These are phyloP conservation scores for Pulveroboletus sp. DNA, from an alignment of 768 basidiomycete genomes.

Conservation along the genomic window DNA sequence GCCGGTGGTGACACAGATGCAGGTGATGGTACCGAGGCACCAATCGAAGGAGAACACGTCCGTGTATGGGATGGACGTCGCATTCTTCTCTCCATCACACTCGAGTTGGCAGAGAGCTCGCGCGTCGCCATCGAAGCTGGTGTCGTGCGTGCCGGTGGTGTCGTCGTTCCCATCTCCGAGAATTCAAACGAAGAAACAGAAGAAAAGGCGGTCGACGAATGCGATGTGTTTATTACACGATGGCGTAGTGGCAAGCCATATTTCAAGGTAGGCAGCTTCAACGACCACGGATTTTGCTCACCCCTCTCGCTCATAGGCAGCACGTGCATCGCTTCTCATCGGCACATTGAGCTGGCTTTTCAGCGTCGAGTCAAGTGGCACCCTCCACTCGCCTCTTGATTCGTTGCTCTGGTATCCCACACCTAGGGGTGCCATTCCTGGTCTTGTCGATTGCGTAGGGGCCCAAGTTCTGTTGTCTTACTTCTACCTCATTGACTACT, in stretches of 20 bases:
- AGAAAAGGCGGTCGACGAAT: slow-evolving; percentile 38
- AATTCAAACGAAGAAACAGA: slow-evolving; percentile 32
- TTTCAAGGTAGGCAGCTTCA: slow-evolving; percentile 48
- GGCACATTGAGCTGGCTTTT: slow-evolving; percentile 85
- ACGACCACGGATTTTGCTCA: not conserved
- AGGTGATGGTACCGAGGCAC: slow-evolving; percentile 3
- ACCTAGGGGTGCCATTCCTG: slow-evolving; percentile 57
- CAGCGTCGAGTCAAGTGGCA: slow-evolving; percentile 64
- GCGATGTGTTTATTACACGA: slow-evolving; percentile 75
- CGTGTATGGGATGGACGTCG: slow-evolving; percentile 59
- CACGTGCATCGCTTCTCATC: slow-evolving; percentile 41
- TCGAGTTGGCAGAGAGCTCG: slow-evolving; percentile 51
- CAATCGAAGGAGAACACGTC: slow-evolving; percentile 30
- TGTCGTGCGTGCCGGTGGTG: slow-evolving; percentile 61
- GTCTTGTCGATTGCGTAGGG: slow-evolving; percentile 60
- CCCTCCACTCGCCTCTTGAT: slow-evolving; percentile 61
- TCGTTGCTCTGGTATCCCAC: slow-evolving; percentile 85
- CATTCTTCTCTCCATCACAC: slow-evolving; percentile 58
- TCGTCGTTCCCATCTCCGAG: slow-evolving; percentile 52
- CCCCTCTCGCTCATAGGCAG: slow-evolving; percentile 46
- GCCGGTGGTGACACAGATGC: slow-evolving; percentile 22
- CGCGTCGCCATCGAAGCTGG: slow-evolving; percentile 55
- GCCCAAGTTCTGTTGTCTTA: not conserved
- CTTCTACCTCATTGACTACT: not conserved
- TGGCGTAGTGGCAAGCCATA: slow-evolving; percentile 70